Evolutionary conservation across 306 rosid species (phyloP), one percentile per base, ranked within the genome.

Genomic region (Senna siamea): DNA sequence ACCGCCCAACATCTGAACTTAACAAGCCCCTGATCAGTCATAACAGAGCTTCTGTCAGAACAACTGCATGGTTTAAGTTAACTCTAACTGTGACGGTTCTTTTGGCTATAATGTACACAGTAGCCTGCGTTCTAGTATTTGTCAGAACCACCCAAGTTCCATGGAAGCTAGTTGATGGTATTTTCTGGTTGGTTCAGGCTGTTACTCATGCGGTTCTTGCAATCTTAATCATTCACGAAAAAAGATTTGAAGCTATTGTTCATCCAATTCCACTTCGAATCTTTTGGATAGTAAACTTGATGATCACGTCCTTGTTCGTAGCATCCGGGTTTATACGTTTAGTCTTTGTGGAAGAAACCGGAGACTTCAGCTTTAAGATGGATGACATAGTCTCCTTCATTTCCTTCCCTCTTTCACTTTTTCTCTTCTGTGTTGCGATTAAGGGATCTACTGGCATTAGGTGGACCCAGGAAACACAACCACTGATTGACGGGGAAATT

Each of bases 171-270:
- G 15, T 79, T 15, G 84, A 89, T 51, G 97, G 96, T 13, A 0
- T 82, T 0, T 94, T 94, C 53, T 94, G 97, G 96, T 67, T 88
- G 9, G 67, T 88, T 76, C 96, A 87, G 61, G 92, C 87, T 47
- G 5, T 88, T 63, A 88, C 96, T 78, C 92, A 91, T 60, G 68
- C 61, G 2, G 76, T 88, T 28, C 83, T 88, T 8, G 75, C 82
- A 2, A 59, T 91, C 19, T 77, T 91, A 7, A 85, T 91, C 18
- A 61, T 83, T 43, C 98, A 89, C 67, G 96, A 75, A 58, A 89
- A 76, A 71, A 84, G 73, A 77, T 89, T 91, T 46, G 61, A 82
- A 75, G 92, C 90, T 28, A 73, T 67, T 57, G 54, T 73, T 79
- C 97, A 94, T 23, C 93, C 98, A 2, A 3, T 91, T 11, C 75